Base-by-base conservation (phyloP, 2,329 filamentous ascomycete genomes). In the Penicillium decumbens region DNA sequence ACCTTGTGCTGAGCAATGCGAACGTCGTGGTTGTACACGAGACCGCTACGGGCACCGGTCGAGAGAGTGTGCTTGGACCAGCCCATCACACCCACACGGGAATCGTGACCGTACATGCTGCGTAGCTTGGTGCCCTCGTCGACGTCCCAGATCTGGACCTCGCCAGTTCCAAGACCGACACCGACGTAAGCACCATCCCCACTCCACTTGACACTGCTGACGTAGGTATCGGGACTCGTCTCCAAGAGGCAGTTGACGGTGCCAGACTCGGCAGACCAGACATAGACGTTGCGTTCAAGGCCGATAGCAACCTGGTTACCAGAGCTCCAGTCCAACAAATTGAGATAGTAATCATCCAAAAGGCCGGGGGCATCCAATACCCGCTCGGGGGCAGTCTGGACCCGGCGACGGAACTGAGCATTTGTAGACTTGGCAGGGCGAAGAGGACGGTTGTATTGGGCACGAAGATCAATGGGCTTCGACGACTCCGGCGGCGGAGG, bases 121-220 rank as follows among this genome's bases (percentile, higher is more conserved):
- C 93, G 91, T 51, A 98, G 86, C 81, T 97, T 97, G 66, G 84
- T 86, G 54, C 87, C 84, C 72, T 98, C 93, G 63, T 95, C 88
- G 25, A 96, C 92, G 65, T 97, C 93, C 92, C 93, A 98, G 75
- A 98, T 98, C 76, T 98, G 93, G 32, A 98, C 89, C 72, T 98
- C 93, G 52, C 93, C 93, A 32, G 89, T 89, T 54, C 91, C 92
- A 43, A 98, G 86, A 53, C 93, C 93, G 60, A 97, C 91, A 57
- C 91, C 87, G 58, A 98, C 91, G 67, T 98, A 97, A 28, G 92
- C 91, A 52, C 93, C 93, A 65, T 98, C 93, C 43, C 88, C 89
- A 55, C 91, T 96, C 93, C 93, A 98, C 77, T 97, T 97, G 66
- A 98, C 92, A 59, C 91, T 96, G 76, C 91, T 95, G 65, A 98